Conservation (phyloP, 108 stramenopile genomes). For the Conticribra guillardii region DNA sequence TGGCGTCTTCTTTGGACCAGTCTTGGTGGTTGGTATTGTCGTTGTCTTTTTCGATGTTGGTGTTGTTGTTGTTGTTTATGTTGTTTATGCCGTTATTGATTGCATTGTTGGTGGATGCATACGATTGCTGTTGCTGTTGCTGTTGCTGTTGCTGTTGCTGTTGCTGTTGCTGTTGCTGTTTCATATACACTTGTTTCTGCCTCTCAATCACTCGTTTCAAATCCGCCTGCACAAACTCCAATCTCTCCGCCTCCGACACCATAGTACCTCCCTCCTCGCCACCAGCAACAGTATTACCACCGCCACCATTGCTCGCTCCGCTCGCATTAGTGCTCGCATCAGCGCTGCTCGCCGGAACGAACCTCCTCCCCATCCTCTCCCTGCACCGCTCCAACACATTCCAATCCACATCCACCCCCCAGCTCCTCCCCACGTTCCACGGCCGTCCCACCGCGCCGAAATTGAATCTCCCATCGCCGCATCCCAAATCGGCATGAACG, state of each 20-base stretch:
- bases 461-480: conserved; percentile 87
- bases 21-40: not conserved
- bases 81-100: no score
- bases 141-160: not conserved
- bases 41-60: not conserved
- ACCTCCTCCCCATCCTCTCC: conserved; percentile 30
- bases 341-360: conserved; percentile 36
- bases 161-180: conserved; percentile 1
- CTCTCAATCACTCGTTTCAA: conserved; percentile 45
- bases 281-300: conserved; percentile 35
- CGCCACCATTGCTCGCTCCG: not conserved
- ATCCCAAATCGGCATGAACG: conserved; percentile 83
- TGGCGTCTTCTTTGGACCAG: conserved; percentile 17
- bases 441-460: conserved; percentile 68
- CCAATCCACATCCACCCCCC: conserved; percentile 83
- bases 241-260: conserved; percentile 53
- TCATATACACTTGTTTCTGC: conserved; percentile 33
- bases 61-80: no score
- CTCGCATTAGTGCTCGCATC: no score
- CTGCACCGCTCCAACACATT: conserved; percentile 58
- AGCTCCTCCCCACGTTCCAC: conserved; percentile 50
- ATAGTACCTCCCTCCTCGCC: conserved; percentile 45
- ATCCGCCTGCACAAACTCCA: conserved; percentile 76
- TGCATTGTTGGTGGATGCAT: no score
- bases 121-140: not conserved